A percentile compares a stretch with the other conserved stretches of the same genome.
phyloP scores from a whole-genome alignment of 1,284 basidiomycete genomes.

The Nidula niveotomentosa region DNA sequence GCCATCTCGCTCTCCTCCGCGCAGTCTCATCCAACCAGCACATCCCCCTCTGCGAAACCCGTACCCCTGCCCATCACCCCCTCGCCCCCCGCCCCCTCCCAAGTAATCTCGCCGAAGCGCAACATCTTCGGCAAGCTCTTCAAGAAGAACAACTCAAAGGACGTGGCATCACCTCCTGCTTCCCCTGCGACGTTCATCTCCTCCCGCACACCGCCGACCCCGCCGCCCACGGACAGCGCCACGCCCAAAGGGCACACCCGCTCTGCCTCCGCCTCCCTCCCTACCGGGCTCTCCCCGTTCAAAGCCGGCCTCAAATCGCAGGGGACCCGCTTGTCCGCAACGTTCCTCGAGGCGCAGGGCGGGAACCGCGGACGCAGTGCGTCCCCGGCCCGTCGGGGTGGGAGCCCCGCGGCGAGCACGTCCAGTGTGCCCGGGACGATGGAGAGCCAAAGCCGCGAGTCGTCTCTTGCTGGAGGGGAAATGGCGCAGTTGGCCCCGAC shows the following conservation, averaged over 20 bases:
- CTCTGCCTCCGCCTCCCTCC: neutral
- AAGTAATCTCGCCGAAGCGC: constrained; percentile 8
- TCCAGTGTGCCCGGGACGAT: too few species aligned
- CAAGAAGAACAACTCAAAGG: constrained; percentile 9
- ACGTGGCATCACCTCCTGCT: neutral
- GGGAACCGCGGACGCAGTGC: too few species aligned
- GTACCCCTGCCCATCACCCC: neutral
- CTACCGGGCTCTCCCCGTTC: neutral
- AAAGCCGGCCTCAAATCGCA: neutral
- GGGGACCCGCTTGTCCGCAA: too few species aligned
- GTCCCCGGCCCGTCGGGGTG: too few species aligned
- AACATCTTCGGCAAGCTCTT: constrained; percentile 18
- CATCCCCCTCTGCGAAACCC: neutral
- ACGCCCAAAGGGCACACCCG: neutral
- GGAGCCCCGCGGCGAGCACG: too few species aligned
- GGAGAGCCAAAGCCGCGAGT: too few species aligned
- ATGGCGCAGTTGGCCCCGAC: neutral
- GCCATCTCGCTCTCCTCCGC: constrained; percentile 16
- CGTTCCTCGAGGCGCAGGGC: too few species aligned
- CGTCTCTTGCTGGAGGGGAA: too few species aligned
- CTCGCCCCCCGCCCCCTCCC: neutral
- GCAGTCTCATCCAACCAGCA: constrained; percentile 4
- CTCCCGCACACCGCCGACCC: neutral
- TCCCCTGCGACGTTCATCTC: neutral
- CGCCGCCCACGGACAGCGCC: neutral